phyloP scores from a whole-genome alignment of 2,329 filamentous ascomycete species.

The Penicillium sp. region DNA sequence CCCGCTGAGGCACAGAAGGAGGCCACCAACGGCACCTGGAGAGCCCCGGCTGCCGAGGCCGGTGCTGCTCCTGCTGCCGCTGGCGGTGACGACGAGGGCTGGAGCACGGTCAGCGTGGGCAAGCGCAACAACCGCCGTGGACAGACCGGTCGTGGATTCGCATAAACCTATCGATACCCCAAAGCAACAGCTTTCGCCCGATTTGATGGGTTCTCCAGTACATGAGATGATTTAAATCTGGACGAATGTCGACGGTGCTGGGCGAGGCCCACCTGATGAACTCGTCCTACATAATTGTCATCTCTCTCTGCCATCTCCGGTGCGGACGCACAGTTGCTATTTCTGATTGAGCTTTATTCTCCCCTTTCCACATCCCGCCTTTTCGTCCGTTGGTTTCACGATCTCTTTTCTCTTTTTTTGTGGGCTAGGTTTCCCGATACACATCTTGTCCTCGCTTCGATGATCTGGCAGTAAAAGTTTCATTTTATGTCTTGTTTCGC shows the following conservation, averaged over 20 bases:
- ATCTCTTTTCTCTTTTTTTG: slow-evolving; percentile 29
- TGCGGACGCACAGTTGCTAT: slow-evolving; percentile 7
- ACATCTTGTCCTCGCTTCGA: slow-evolving; percentile 36
- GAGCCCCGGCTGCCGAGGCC: slow-evolving; percentile 33
- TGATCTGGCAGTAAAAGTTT: slow-evolving; percentile 43
- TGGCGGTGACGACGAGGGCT: slow-evolving; percentile 48
- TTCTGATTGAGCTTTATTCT: slow-evolving; percentile 14
- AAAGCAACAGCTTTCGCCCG: slow-evolving; percentile 20
- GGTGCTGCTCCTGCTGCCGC: slow-evolving; percentile 14
- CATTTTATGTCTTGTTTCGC: slow-evolving; percentile 25
- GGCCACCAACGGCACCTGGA: slow-evolving; percentile 49
- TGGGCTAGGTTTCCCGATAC: slow-evolving; percentile 32
- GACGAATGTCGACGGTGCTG: slow-evolving; percentile 3
- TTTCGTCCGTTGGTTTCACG: slow-evolving; percentile 30
- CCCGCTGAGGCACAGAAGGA: slow-evolving; percentile 58
- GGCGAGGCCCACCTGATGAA: neutral
- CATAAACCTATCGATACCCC: slow-evolving; percentile 43
- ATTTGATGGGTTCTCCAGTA: slow-evolving; percentile 13
- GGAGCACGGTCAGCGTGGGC: slow-evolving; percentile 51
- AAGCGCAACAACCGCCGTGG: slow-evolving; percentile 49
- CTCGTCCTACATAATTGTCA: slow-evolving; percentile 9
- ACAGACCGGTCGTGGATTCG: slow-evolving; percentile 39
- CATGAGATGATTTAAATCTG: slow-evolving; percentile 7
- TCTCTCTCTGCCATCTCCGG: neutral
- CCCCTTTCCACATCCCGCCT: slow-evolving; percentile 7